Evolutionary conservation across 2,329 filamentous ascomycete genomes (phyloP).

Genomic region (Daldinia sp.): DNA sequence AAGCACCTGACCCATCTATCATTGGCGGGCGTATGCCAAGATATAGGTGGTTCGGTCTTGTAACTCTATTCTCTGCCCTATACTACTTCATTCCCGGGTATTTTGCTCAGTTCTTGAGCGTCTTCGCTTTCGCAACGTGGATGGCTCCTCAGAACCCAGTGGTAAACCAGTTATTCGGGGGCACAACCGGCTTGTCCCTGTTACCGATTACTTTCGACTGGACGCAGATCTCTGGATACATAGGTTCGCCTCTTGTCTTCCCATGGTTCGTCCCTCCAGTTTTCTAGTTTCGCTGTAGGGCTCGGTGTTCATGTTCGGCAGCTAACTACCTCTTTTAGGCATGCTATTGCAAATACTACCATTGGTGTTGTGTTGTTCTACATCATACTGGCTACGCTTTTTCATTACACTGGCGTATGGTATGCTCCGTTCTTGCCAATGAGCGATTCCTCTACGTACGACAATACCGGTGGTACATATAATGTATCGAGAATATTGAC

Average conservation of each 20-base stretch:
- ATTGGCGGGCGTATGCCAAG: slow-evolving; percentile 74
- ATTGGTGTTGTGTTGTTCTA: slow-evolving; percentile 76
- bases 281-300: neutral
- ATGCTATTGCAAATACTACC: slow-evolving; percentile 78
- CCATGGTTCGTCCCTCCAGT: slow-evolving; percentile 65
- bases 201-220: slow-evolving; percentile 82
- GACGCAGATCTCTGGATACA: slow-evolving; percentile 77
- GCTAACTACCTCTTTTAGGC: slow-evolving; percentile 56
- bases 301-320: neutral
- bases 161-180: slow-evolving; percentile 80
- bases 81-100: slow-evolving; percentile 79
- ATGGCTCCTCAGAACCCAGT: slow-evolving; percentile 75
- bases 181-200: slow-evolving; percentile 73
- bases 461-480: slow-evolving; percentile 75
- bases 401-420: slow-evolving; percentile 76
- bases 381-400: slow-evolving; percentile 66
- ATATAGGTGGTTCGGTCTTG: slow-evolving; percentile 72
- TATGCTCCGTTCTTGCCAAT: slow-evolving; percentile 75
- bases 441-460: slow-evolving; percentile 76
- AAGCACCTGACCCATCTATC: slow-evolving; percentile 62
- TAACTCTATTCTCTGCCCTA: slow-evolving; percentile 68
- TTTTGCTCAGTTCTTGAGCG: slow-evolving; percentile 75
- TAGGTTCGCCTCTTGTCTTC: slow-evolving; percentile 75
- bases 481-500: slow-evolving; percentile 74
- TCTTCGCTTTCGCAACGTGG: slow-evolving; percentile 80